Percentiles rank a stretch among this genome's conserved stretches.
Evolutionary conservation across 2,329 filamentous ascomycete genomes (phyloP).

Genomic region (Cadophora gregata): DNA sequence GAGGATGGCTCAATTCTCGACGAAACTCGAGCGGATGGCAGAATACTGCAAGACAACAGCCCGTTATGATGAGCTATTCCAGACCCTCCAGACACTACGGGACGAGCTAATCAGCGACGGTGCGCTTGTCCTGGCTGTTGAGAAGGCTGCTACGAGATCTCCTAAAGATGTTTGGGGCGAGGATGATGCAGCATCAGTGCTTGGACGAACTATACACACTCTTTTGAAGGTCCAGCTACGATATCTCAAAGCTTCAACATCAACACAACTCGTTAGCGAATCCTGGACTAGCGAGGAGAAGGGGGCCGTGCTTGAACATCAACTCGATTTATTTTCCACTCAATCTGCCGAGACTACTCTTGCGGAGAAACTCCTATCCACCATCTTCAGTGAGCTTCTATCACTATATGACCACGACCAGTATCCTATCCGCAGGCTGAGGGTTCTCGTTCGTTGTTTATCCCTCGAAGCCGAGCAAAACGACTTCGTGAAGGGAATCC

Average conservation of each 20-base stretch:
- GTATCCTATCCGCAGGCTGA: conserved; percentile 43
- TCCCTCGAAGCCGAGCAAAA: conserved; percentile 31
- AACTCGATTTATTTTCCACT: conserved; percentile 53
- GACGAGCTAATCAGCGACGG: conserved; percentile 65
- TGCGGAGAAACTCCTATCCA: conserved; percentile 31
- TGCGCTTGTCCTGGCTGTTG: conserved; percentile 59
- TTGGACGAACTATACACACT: conserved; percentile 65
- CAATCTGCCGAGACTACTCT: conserved; percentile 29
- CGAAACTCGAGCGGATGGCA: conserved; percentile 71
- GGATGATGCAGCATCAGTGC: conserved; percentile 54
- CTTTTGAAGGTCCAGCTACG: conserved; percentile 64
- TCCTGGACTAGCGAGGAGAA: conserved; percentile 54
- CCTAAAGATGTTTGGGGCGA: conserved; percentile 60
- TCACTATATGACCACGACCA: conserved; percentile 37
- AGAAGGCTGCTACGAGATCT: conserved; percentile 55
- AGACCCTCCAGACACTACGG: conserved; percentile 65
- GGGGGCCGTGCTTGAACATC: conserved; percentile 65
- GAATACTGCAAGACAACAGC: conserved; percentile 62
- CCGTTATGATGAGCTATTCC: conserved; percentile 61
- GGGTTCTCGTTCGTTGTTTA: conserved; percentile 38
- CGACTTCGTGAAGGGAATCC: conserved; percentile 21
- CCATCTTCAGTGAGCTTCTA: conserved; percentile 37
- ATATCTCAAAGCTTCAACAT: conserved; percentile 62
- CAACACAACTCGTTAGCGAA: conserved; percentile 45
- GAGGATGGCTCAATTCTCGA: conserved; percentile 62